These are phyloP conservation scores for Auricularia sp. DNA, from an alignment of 768 basidiomycete genomes.

Conservation along the genomic window DNA sequence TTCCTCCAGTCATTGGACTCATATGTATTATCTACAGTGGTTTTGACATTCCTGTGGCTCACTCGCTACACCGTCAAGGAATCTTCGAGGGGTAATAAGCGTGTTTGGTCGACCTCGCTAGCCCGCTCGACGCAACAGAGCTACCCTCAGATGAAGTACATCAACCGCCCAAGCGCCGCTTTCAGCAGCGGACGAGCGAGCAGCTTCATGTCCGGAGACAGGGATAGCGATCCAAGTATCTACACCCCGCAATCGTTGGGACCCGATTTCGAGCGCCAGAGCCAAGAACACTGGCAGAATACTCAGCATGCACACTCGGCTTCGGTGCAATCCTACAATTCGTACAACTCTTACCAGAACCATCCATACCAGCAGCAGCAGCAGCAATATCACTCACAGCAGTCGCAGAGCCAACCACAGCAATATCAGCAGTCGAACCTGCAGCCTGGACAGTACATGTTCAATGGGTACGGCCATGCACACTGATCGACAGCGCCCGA, in stretches of 20 bases:
- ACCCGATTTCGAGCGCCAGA: neutral
- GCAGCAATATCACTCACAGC: neutral
- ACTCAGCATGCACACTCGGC: neutral
- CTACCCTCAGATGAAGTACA: neutral
- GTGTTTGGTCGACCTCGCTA: conserved; percentile 41
- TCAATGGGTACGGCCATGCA: neutral
- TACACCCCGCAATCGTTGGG: neutral
- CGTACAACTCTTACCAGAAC: neutral
- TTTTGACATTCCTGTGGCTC: conserved; percentile 30
- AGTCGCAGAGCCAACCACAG: neutral
- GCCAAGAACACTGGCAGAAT: neutral
- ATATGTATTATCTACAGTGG: conserved; percentile 23
- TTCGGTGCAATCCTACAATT: neutral
- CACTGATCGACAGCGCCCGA: neutral
- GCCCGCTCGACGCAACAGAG: conserved; percentile 21
- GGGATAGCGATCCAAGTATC: neutral
- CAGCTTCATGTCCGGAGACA: neutral
- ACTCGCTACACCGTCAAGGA: conserved; percentile 36
- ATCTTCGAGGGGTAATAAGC: conserved; percentile 35
- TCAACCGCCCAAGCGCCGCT: neutral
- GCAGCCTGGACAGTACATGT: neutral
- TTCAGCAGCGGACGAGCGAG: neutral
- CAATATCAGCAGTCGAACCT: neutral
- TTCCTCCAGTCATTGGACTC: neutral
- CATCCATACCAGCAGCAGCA: neutral